phyloP scores from a whole-genome alignment of 139 green algal genomes.

The Chlorella sp. region DNA sequence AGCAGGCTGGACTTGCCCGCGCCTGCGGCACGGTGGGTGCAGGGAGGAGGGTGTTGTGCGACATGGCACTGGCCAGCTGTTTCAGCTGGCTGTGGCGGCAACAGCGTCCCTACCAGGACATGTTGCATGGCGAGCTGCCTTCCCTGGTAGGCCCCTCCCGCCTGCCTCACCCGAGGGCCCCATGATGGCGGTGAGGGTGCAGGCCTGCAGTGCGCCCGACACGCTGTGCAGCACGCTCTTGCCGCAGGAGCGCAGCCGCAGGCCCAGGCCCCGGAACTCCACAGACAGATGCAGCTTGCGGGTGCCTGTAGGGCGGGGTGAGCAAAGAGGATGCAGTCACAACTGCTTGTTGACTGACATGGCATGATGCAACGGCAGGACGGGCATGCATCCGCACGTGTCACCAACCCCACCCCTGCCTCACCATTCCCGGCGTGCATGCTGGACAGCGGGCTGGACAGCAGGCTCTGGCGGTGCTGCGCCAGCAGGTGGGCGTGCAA shows the following conservation, averaged over 20 bases:
- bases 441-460: slow-evolving; percentile 31
- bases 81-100: too few relatives aligned
- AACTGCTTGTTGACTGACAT: not conserved
- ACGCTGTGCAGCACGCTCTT: slow-evolving; percentile 59
- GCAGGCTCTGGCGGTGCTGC: slow-evolving; percentile 30
- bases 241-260: slow-evolving; percentile 49
- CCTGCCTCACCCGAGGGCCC: slow-evolving; percentile 54
- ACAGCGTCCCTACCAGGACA: too few relatives aligned
- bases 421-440: slow-evolving; percentile 18
- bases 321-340: not conserved
- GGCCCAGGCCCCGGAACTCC: slow-evolving; percentile 55
- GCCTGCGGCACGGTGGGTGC: not conserved
- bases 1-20: slow-evolving; percentile 71
- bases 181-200: slow-evolving; percentile 65
- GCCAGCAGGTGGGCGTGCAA: slow-evolving; percentile 29
- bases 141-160: not conserved
- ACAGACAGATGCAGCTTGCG: slow-evolving; percentile 36
- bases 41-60: too few relatives aligned
- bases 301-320: not conserved
- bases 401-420: not conserved
- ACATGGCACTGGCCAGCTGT: too few relatives aligned
- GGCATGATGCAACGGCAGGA: not conserved
- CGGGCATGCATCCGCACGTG: not conserved
- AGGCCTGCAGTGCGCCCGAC: slow-evolving; percentile 31
- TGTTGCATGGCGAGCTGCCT: too few relatives aligned